phyloP scores from a whole-genome alignment of 83 land plant genomes.

The Diphasiastrum complanatum region DNA sequence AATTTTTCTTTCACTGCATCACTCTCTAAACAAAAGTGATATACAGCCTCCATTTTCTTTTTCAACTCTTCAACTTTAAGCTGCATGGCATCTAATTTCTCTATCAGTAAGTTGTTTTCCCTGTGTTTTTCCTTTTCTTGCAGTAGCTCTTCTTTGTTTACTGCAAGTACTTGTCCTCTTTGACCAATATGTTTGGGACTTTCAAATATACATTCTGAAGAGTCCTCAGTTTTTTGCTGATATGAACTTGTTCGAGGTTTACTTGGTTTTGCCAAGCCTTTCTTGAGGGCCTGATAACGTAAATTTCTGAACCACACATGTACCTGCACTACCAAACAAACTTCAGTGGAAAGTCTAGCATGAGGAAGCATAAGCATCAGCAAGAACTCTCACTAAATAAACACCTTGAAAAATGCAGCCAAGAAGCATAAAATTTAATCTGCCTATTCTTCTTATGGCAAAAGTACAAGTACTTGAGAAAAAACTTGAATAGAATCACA shows the following conservation, averaged over 20 bases:
- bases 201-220: background rate
- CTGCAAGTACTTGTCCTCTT: too few relatives aligned
- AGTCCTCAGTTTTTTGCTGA: background rate
- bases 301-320: conserved; percentile 11
- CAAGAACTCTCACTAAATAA: too few relatives aligned
- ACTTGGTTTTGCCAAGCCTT: background rate
- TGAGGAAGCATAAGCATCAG: too few relatives aligned
- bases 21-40: background rate
- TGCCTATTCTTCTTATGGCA: background rate
- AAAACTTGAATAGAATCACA: too few relatives aligned
- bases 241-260: background rate
- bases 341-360: too few relatives aligned
- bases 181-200: too few relatives aligned
- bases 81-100: background rate
- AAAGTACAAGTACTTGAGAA: background rate
- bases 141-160: too few relatives aligned
- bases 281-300: background rate
- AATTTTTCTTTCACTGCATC: background rate
- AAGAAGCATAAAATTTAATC: background rate
- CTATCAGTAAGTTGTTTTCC: background rate
- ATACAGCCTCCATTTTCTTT: conserved; percentile 1
- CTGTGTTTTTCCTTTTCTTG: too few relatives aligned
- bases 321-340: too few relatives aligned
- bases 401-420: background rate
- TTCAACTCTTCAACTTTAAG: conserved; percentile 8